Percentiles rank a stretch among this genome's conserved stretches.
These are phyloP conservation scores for Fraxinus paxiana DNA, from an alignment of 305 asterid genomes.

Conservation along the genomic window DNA sequence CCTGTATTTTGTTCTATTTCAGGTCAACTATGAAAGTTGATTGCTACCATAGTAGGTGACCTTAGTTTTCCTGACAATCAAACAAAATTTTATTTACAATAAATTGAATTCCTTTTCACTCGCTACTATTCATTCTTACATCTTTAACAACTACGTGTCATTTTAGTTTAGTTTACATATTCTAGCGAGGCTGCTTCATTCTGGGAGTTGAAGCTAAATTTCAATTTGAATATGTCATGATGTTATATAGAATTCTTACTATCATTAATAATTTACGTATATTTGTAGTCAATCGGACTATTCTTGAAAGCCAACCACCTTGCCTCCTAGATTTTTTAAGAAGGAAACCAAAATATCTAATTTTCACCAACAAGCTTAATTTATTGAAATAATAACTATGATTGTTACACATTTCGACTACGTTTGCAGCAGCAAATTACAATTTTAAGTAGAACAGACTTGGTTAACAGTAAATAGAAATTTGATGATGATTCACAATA, in stretches of 20 bases:
- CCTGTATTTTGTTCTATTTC: neutral
- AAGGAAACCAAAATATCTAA: neutral
- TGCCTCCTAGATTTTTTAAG: constrained; percentile 32
- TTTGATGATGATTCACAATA: neutral
- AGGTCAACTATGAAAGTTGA: neutral
- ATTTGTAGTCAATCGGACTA: neutral
- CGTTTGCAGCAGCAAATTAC: neutral
- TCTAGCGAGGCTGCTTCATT: neutral
- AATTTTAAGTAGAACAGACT: neutral
- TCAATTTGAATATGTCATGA: neutral
- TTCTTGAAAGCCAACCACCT: constrained; percentile 66
- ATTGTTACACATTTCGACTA: neutral
- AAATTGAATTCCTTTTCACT: neutral
- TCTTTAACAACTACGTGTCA: neutral
- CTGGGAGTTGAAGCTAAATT: neutral
- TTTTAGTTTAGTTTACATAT: neutral
- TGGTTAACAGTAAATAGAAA: neutral
- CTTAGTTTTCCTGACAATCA: neutral
- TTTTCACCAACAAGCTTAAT: neutral
- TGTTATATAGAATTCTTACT: neutral
- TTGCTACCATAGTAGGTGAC: neutral
- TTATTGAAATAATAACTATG: neutral
- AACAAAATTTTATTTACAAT: neutral
- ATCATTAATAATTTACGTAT: neutral
- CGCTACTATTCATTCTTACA: neutral